phyloP scores from a whole-genome alignment of 2,329 filamentous ascomycete genomes.

The Paraphoma chrysanthemicola region DNA sequence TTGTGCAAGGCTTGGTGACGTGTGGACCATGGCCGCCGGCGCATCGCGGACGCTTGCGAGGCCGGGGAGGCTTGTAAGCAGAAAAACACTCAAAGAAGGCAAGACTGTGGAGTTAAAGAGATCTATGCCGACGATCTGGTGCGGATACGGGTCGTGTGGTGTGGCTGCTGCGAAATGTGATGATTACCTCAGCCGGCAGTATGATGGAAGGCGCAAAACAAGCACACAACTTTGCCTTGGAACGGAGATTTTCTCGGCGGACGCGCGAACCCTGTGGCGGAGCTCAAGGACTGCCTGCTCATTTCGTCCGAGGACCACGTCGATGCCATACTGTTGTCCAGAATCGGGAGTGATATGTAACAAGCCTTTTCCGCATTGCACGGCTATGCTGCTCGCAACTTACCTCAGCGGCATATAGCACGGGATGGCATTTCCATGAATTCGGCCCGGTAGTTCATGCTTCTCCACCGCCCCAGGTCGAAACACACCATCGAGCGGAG shows the following conservation, averaged over 20 bases:
- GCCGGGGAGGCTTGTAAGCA: too few relatives aligned
- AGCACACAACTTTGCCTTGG: background rate
- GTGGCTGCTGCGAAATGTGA: background rate
- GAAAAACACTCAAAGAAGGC: background rate
- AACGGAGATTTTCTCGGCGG: background rate
- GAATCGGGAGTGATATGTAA: too few relatives aligned
- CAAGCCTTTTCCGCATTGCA: too few relatives aligned
- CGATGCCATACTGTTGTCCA: too few relatives aligned
- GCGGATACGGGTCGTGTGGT: background rate
- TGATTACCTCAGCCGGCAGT: background rate
- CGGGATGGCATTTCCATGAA: too few relatives aligned
- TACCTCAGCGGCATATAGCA: too few relatives aligned
- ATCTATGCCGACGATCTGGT: background rate
- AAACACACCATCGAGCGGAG: too few relatives aligned
- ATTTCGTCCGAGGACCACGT: too few relatives aligned
- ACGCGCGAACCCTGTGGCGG: background rate
- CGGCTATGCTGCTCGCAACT: too few relatives aligned
- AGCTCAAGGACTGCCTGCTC: background rate
- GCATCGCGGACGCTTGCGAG: background rate
- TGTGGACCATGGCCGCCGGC: background rate
- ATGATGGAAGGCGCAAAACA: background rate
- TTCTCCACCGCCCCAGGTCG: too few relatives aligned
- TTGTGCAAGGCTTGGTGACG: constrained; percentile 5
- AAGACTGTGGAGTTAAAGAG: background rate
- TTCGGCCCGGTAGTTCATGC: too few relatives aligned